Conservation (phyloP, 805 yeast species). For the Lipomyces starkeyi region DNA sequence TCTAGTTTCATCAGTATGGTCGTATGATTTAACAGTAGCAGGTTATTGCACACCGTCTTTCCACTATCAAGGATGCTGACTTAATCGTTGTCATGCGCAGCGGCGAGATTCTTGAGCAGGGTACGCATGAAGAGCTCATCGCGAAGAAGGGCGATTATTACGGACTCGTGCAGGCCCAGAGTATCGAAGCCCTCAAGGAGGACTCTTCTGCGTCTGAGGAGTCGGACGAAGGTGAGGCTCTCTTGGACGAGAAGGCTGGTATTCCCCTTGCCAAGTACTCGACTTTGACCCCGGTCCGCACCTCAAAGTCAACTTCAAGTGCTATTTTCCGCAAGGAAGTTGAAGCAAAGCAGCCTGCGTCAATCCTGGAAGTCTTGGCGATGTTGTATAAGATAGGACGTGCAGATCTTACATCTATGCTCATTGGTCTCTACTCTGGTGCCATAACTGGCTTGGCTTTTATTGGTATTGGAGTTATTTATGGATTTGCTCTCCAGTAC, state of each 20-base stretch:
- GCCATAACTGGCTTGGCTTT: conserved; percentile 32
- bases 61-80: conserved; percentile 76
- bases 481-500: conserved; percentile 24
- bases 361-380: conserved; percentile 14
- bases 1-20: neutral
- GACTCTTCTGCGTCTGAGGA: conserved; percentile 17
- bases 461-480: conserved; percentile 22
- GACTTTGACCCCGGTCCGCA: conserved; percentile 22
- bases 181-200: conserved; percentile 34
- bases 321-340: conserved; percentile 5
- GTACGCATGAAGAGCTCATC: conserved; percentile 50
- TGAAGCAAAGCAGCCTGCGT: conserved; percentile 16
- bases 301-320: conserved; percentile 8
- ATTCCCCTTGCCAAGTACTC: conserved; percentile 15
- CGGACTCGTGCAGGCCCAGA: conserved; percentile 49
- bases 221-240: conserved; percentile 21
- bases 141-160: conserved; percentile 44
- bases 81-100: conserved; percentile 58
- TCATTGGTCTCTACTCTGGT: conserved; percentile 29
- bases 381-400: conserved; percentile 17
- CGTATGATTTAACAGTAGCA: conserved; percentile 40
- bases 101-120: conserved; percentile 59
- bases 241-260: conserved; percentile 27
- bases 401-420: conserved; percentile 15
- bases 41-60: conserved; percentile 85